Base-by-base conservation (phyloP, 257 asterid species). In the Solanum infundibuliforme region DNA sequence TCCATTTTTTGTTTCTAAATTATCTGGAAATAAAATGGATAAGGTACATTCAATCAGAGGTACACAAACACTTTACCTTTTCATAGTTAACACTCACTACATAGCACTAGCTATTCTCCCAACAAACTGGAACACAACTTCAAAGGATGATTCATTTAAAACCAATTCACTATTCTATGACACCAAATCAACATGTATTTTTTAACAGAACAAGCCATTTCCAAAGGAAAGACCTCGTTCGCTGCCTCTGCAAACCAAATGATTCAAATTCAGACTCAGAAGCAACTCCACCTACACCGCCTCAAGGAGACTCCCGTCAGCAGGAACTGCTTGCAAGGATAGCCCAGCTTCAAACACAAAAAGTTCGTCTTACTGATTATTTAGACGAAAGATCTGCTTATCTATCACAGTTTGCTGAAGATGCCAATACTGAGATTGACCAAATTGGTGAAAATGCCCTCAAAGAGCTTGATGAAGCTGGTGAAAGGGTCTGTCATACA, bases 261-360 rank as follows among this genome's bases (percentile, higher is more conserved):
- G 90, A 60, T 77, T 89, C 96, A 35, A 90, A 93, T 86, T 86
- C 94, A 89, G 92, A 91, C 27, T 29, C 87, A 8, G 88, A 92
- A 7, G 91, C 89, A 4, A 87, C 91, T 9, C 88, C 92, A 23
- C 92, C 91, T 8, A 27, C 11, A 5, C 89, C 92, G 7, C 94
- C 95, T 1, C 83, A 90, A 90, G 98, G 96, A 48, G 98, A 95
- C 85, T 58, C 48, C 12, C 92, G 89, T 31, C 93, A 92, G 87
- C 99, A 97, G 89, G 98, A 97, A 32, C 93, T 97, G 60, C 99
- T 95, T n/a, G 99, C 93, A 31, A 91, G 88, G 66, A 95, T 95
- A 62, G 98, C 94, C 4, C 93, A 94, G 98, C 95, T 97, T 91
- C 98, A 95, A 87, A 79, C 99, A 27, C 98, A 95, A 65, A 97